phyloP scores from a whole-genome alignment of 345 rosid genomes.

The Aquilaria malaccensis region DNA sequence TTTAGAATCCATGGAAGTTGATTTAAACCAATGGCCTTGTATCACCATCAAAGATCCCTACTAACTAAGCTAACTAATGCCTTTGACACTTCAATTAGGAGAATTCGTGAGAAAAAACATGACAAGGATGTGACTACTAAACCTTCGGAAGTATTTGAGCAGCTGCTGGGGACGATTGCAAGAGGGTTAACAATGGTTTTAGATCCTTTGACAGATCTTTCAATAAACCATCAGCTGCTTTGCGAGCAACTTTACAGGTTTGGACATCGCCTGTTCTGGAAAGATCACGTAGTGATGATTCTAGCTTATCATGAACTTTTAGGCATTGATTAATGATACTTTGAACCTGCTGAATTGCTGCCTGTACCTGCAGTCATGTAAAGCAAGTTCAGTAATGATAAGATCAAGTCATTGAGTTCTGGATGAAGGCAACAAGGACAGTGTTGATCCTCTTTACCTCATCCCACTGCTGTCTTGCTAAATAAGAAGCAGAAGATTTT shows the following conservation, averaged over 20 bases:
- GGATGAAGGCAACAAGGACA: too few species aligned
- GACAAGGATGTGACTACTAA: not conserved
- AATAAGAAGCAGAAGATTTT: slow-evolving; percentile 81
- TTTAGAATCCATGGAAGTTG: too few species aligned
- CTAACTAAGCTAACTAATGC: too few species aligned
- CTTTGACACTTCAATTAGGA: too few species aligned
- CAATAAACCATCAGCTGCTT: slow-evolving; percentile 58
- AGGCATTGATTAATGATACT: slow-evolving; percentile 58
- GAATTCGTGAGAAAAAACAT: not conserved
- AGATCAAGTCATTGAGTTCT: too few species aligned
- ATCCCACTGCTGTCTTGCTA: slow-evolving; percentile 96
- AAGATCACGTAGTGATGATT: slow-evolving; percentile 81
- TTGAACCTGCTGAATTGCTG: slow-evolving; percentile 58
- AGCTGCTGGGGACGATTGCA: slow-evolving; percentile 70
- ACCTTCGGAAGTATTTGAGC: slow-evolving; percentile 78
- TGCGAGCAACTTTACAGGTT: slow-evolving; percentile 86
- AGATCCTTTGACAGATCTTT: slow-evolving; percentile 80
- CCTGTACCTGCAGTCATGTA: slow-evolving; percentile 52
- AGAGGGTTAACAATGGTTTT: slow-evolving; percentile 46
- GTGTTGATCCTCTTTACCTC: slow-evolving; percentile 43
- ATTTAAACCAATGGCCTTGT: not conserved
- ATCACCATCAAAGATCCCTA: slow-evolving; percentile 3
- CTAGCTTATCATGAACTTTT: slow-evolving; percentile 68
- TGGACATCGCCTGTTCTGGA: slow-evolving; percentile 90
- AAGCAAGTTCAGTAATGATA: not conserved